Conservation (phyloP, 306 rosid genomes). For the Ormosia emarginata region DNA sequence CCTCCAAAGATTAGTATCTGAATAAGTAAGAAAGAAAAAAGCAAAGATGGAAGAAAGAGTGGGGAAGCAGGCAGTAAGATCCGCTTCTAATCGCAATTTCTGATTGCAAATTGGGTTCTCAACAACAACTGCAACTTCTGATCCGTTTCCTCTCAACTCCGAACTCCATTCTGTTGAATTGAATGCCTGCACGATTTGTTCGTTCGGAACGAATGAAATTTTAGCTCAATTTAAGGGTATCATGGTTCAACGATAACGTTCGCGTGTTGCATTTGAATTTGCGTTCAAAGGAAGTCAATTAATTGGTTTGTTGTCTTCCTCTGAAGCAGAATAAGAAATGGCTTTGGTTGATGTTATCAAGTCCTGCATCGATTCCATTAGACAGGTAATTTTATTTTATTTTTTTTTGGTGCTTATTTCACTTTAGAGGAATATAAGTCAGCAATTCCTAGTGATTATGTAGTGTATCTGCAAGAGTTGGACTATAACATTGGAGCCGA, state of each 20-base stretch:
- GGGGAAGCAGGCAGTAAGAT: not conserved
- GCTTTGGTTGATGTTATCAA: slow-evolving; percentile 69
- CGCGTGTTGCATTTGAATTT: not conserved
- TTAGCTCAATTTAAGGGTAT: not conserved
- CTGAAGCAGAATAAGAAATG: slow-evolving; percentile 40
- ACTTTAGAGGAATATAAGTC: too few relatives aligned
- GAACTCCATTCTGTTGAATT: not conserved
- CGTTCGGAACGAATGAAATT: not conserved
- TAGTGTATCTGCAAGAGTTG: too few relatives aligned
- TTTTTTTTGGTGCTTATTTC: too few relatives aligned
- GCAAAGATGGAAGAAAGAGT: not conserved
- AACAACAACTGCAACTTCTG: not conserved
- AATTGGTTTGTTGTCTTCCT: not conserved
- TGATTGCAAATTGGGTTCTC: not conserved
- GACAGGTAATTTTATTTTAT: slow-evolving; percentile 44
- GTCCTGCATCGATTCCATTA: slow-evolving; percentile 65
- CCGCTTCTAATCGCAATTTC: not conserved
- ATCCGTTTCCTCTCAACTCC: not conserved
- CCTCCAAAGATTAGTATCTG: too few relatives aligned
- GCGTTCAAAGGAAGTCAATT: not conserved
- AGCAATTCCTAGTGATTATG: too few relatives aligned
- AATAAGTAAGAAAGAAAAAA: too few relatives aligned
- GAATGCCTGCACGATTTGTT: not conserved
- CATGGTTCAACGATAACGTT: not conserved
- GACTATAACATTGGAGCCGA: too few relatives aligned